Evolutionary conservation across 2,329 filamentous ascomycete species (phyloP).

Genomic region (Ophiostoma novo-ulmi): DNA sequence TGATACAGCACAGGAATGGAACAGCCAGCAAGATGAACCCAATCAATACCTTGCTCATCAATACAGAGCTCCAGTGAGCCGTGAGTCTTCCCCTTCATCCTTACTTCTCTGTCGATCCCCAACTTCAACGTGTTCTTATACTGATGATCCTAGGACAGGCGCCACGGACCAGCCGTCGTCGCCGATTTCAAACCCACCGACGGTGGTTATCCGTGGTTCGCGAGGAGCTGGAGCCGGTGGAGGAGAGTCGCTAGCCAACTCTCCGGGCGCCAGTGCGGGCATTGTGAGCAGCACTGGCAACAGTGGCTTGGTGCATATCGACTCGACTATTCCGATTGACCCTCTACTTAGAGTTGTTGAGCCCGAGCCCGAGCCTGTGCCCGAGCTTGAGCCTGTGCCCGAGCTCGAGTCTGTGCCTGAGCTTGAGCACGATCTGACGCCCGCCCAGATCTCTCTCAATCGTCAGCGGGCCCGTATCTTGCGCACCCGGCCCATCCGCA

Average conservation of each 20-base stretch:
- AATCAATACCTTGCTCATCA: no score
- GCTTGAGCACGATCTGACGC: not conserved
- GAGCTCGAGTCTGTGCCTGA: not conserved
- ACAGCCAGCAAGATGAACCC: not conserved
- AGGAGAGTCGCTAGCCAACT: not conserved
- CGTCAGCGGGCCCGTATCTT: not conserved
- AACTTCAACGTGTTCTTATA: not conserved
- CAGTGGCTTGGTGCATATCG: no score
- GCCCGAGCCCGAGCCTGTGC: not conserved
- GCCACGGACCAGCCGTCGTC: not conserved
- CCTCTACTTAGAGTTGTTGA: no score
- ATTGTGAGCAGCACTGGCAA: no score
- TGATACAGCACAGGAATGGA: not conserved
- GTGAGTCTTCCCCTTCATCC: not conserved
- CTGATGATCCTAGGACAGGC: not conserved
- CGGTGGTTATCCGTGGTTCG: not conserved
- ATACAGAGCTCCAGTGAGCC: not conserved
- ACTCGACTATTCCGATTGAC: no score
- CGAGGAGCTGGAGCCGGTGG: not conserved
- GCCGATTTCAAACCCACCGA: not conserved
- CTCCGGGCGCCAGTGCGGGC: no score
- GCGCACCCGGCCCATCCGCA: not conserved
- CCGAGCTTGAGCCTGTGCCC: not conserved
- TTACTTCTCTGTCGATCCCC: not conserved
- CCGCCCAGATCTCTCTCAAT: not conserved